These are phyloP conservation scores for Ceratobasidium sp. DNA, from an alignment of 1,284 basidiomycete species.

Conservation along the genomic window DNA sequence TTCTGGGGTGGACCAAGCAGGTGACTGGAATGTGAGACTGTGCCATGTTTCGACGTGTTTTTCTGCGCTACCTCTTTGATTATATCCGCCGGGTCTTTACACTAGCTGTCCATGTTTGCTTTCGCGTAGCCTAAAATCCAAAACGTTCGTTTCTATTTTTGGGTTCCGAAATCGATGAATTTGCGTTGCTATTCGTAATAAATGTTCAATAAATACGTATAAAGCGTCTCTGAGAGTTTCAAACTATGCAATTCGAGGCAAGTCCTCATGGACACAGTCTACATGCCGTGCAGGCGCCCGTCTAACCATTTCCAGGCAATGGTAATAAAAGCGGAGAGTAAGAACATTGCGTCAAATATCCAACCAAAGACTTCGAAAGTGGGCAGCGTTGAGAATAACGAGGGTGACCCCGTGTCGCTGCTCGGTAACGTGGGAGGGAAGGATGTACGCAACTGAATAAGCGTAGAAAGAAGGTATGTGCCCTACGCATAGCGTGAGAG, in stretches of 20 bases:
- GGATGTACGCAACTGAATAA: conserved; percentile 80
- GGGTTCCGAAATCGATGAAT: too few species aligned
- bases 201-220: conserved; percentile 14
- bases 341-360: conserved; percentile 78
- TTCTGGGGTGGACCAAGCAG: conserved; percentile 14
- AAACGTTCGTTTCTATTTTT: neutral
- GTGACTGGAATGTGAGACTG: conserved; percentile 19
- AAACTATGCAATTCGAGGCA: neutral
- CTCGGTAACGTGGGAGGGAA: conserved; percentile 67
- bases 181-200: neutral
- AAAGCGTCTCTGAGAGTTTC: neutral
- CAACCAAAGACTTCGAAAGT: conserved; percentile 78
- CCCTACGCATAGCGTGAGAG: conserved; percentile 62
- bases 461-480: conserved; percentile 80
- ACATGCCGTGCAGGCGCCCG: conserved; percentile 41
- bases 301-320: conserved; percentile 40
- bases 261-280: neutral
- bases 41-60: neutral
- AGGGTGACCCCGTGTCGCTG: conserved; percentile 50
- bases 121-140: neutral
- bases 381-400: conserved; percentile 77
- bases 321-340: conserved; percentile 63
- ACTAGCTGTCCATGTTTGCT: conserved; percentile 1
- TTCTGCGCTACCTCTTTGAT: neutral
- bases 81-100: neutral